These are phyloP conservation scores for Dichotomopilus funicola DNA, from an alignment of 2,329 filamentous ascomycete genomes.

Conservation along the genomic window DNA sequence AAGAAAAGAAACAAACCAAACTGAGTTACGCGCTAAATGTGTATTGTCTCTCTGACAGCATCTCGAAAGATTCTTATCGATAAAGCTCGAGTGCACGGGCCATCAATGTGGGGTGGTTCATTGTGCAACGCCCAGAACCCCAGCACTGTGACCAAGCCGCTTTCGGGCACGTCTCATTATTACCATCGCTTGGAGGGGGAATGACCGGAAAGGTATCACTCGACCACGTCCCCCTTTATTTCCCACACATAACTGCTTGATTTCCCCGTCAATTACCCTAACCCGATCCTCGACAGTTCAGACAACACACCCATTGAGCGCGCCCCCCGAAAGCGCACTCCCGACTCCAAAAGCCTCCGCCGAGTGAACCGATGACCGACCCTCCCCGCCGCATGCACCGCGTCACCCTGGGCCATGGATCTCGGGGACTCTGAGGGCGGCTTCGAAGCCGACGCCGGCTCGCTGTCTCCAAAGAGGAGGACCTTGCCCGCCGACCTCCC, in stretches of 20 bases:
- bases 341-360: slow-evolving; percentile 1
- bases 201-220: not conserved
- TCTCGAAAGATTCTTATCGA: slow-evolving; percentile 3
- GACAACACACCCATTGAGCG: not conserved
- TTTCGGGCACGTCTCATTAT: slow-evolving; percentile 9
- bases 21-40: not conserved
- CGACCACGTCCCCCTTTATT: not conserved
- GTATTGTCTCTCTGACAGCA: not conserved
- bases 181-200: slow-evolving; percentile 1
- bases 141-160: not conserved
- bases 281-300: not conserved
- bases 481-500: slow-evolving; percentile 77
- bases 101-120: slow-evolving; percentile 13
- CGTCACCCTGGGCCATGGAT: slow-evolving; percentile 48
- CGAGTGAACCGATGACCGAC: slow-evolving; percentile 13
- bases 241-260: not conserved
- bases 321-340: slow-evolving; percentile 6
- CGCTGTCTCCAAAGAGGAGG: slow-evolving; percentile 34
- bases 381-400: slow-evolving; percentile 13
- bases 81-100: slow-evolving; percentile 11
- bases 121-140: not conserved
- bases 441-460: slow-evolving; percentile 18
- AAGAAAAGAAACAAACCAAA: not conserved
- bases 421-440: slow-evolving; percentile 40
- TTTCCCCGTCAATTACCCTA: not conserved